Percentiles rank a stretch among this genome's conserved stretches.
phyloP scores from a whole-genome alignment of 163 green algal species.

The Chlorella variabilis region DNA sequence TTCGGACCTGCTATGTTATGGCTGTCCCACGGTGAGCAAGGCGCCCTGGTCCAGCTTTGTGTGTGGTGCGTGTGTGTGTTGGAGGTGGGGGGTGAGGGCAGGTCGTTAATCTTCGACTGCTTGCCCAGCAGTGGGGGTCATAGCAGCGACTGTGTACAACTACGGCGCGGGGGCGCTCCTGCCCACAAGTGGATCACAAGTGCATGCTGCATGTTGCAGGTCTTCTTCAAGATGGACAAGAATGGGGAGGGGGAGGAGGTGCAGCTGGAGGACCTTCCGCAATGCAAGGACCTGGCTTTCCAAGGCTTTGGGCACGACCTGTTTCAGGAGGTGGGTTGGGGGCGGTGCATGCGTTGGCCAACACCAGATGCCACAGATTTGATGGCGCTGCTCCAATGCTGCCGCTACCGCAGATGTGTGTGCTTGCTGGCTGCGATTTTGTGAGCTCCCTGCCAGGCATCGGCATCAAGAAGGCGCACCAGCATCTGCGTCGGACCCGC shows the following conservation, averaged over 20 bases:
- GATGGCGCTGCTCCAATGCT: not conserved
- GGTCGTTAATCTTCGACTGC: no score
- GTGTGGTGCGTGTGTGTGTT: not conserved
- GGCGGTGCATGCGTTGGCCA: not conserved
- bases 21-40: slow-evolving; percentile 88
- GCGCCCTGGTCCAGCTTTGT: slow-evolving; percentile 44
- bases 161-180: no score
- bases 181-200: not conserved
- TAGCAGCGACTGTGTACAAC: no score
- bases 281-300: slow-evolving; percentile 76
- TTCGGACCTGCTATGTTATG: slow-evolving; percentile 96
- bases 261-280: slow-evolving; percentile 68
- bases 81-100: no score
- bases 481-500: slow-evolving; percentile 32
- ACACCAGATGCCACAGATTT: not conserved
- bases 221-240: slow-evolving; percentile 94
- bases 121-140: no score
- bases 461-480: slow-evolving; percentile 94
- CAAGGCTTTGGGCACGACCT: slow-evolving; percentile 75
- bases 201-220: slow-evolving; percentile 7
- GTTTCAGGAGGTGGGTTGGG: slow-evolving; percentile 33
- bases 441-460: slow-evolving; percentile 85
- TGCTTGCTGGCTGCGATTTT: slow-evolving; percentile 98
- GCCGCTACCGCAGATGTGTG: slow-evolving; percentile 65
- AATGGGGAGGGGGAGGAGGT: slow-evolving; percentile 86